phyloP scores from a whole-genome alignment of 352 stramenopile genomes.

The Pythium sukuiense region DNA sequence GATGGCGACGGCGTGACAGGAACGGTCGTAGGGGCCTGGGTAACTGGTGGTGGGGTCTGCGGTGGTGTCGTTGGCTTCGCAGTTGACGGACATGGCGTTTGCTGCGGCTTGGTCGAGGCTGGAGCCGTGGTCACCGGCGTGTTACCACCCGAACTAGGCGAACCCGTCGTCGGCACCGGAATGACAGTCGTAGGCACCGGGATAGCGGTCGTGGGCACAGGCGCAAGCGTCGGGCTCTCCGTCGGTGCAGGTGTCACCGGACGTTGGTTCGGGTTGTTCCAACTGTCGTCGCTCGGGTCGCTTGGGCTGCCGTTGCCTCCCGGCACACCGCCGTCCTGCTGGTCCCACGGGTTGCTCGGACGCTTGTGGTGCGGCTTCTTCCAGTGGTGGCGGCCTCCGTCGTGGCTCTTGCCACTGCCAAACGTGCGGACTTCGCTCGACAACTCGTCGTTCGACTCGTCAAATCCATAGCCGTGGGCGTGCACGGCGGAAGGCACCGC shows the following conservation, averaged over 20 bases:
- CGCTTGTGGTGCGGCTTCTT: not conserved
- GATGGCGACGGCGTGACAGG: no score
- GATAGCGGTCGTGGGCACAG: constrained; percentile 1
- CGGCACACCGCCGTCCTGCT: constrained; percentile 10
- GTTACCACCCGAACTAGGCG: constrained; percentile 13
- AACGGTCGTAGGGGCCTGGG: not conserved
- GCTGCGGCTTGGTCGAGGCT: not conserved
- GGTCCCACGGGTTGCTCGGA: constrained; percentile 13
- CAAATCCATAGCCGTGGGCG: constrained; percentile 7
- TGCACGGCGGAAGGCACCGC: no score
- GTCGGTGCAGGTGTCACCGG: constrained; percentile 6
- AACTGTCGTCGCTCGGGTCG: not conserved
- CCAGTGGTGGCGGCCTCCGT: not conserved
- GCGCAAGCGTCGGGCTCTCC: not conserved
- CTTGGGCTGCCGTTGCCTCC: constrained; percentile 1
- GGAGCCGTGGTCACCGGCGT: not conserved
- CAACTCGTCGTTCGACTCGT: not conserved
- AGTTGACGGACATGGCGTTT: not conserved
- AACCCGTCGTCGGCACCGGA: constrained; percentile 2
- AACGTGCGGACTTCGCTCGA: not conserved
- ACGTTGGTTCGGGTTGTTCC: constrained; percentile 10
- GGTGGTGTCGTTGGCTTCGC: constrained; percentile 1
- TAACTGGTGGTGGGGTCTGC: no score
- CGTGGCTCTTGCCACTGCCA: no score
- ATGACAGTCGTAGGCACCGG: not conserved